Evolutionary conservation across 2,329 filamentous ascomycete species (phyloP).

Genomic region (Trichophyton equinum): DNA sequence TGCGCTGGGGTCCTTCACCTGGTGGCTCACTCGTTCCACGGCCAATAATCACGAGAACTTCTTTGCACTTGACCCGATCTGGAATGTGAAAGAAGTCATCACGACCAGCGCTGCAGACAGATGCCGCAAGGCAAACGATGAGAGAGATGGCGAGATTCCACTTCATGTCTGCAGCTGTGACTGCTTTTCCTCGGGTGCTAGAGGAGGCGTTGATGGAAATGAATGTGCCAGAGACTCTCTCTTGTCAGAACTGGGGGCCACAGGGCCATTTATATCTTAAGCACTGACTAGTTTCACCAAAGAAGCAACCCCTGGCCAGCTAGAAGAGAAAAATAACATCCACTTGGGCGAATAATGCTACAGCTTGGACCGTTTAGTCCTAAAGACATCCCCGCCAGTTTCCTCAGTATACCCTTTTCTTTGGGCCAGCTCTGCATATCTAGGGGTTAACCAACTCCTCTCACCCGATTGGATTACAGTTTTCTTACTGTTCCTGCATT

Average conservation of each 20-base stretch:
- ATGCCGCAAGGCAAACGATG: neutral
- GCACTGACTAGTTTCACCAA: neutral
- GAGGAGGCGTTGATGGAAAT: neutral
- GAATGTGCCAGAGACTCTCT: neutral
- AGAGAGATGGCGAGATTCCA: neutral
- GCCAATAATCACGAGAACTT: conserved; percentile 8
- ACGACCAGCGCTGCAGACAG: neutral
- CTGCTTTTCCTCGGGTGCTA: neutral
- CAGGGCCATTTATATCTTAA: neutral
- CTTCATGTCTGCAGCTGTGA: neutral
- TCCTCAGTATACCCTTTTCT: neutral
- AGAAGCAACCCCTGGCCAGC: neutral
- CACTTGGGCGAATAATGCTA: neutral
- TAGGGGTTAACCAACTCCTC: neutral
- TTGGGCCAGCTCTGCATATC: neutral
- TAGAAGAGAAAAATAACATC: neutral
- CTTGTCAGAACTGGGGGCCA: neutral
- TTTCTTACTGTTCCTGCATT: no score
- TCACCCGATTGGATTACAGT: neutral
- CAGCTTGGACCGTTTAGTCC: no score
- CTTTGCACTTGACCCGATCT: neutral
- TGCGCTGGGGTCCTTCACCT: conserved; percentile 4
- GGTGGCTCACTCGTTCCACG: conserved; percentile 6
- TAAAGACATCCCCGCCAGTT: neutral
- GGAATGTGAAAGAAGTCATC: neutral